A percentile compares a stretch with the other conserved stretches of the same genome.
These are phyloP conservation scores for Calcarisporium arbuscula DNA, from an alignment of 2,329 filamentous ascomycete genomes.

Conservation along the genomic window DNA sequence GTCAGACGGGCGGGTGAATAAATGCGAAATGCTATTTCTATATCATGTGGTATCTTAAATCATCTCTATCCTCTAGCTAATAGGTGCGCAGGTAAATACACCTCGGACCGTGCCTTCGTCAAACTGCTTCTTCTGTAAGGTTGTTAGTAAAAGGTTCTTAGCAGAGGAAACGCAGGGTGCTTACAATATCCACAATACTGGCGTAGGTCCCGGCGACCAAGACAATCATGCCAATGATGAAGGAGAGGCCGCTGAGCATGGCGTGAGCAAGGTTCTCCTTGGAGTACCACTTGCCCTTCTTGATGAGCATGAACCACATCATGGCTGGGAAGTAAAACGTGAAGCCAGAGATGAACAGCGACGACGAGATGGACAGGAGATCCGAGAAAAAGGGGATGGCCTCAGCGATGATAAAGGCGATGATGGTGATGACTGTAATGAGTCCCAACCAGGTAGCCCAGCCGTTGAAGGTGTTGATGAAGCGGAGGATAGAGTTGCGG, in stretches of 20 bases:
- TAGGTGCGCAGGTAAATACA: conserved; percentile 9
- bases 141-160: conserved; percentile 3
- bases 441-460: conserved; percentile 53
- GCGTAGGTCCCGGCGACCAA: conserved; percentile 19
- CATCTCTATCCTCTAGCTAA: conserved; percentile 3
- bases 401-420: conserved; percentile 65
- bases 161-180: not conserved
- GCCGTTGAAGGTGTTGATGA: conserved; percentile 41
- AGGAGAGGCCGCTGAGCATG: conserved; percentile 16
- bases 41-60: too few species aligned
- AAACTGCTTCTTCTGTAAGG: conserved; percentile 9
- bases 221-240: conserved; percentile 18
- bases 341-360: conserved; percentile 39
- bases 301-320: conserved; percentile 33
- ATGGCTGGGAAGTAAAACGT: conserved; percentile 31
- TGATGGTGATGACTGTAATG: conserved; percentile 48
- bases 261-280: conserved; percentile 18
- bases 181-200: conserved; percentile 20
- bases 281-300: conserved; percentile 18
- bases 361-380: conserved; percentile 47
- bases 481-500: conserved; percentile 35
- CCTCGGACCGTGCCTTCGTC: conserved; percentile 6
- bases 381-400: conserved; percentile 67
- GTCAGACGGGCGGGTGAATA: too few species aligned
- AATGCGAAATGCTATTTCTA: too few species aligned